phyloP scores from a whole-genome alignment of 2,329 filamentous ascomycete species.

The Cryoendolithus antarcticus region DNA sequence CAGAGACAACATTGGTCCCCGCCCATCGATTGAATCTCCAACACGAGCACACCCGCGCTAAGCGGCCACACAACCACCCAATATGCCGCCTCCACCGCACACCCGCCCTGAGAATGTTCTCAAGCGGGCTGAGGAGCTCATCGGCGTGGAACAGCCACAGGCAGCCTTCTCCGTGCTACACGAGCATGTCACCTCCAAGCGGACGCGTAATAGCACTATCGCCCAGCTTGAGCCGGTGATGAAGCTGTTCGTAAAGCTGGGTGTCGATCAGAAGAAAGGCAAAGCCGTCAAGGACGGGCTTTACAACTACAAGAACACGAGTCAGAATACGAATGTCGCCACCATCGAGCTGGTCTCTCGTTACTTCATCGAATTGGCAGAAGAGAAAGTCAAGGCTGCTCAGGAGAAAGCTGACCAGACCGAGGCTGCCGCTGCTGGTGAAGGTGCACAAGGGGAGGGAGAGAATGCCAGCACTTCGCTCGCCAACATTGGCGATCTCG shows the following conservation, averaged over 20 bases:
- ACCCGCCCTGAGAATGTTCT: slow-evolving; percentile 99
- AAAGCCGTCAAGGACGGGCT: slow-evolving; percentile 97
- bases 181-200: slow-evolving; percentile 98
- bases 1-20: too few relatives aligned
- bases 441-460: slow-evolving; percentile 50
- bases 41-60: too few relatives aligned
- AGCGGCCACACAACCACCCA: slow-evolving; percentile 21
- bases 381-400: slow-evolving; percentile 88
- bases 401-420: slow-evolving; percentile 94
- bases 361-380: slow-evolving; percentile 94
- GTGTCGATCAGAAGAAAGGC: slow-evolving; percentile 93
- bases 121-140: slow-evolving; percentile 96
- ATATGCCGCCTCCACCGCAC: slow-evolving; percentile 88
- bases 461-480: slow-evolving; percentile 69
- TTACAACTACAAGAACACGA: slow-evolving; percentile 99
- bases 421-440: slow-evolving; percentile 72
- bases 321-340: slow-evolving; percentile 94
- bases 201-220: slow-evolving; percentile 94
- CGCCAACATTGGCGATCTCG: slow-evolving; percentile 79
- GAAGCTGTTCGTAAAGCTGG: slow-evolving; percentile 92
- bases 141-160: slow-evolving; percentile 86
- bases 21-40: too few relatives aligned
- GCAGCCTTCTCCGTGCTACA: slow-evolving; percentile 90
- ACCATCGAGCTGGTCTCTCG: slow-evolving; percentile 97
- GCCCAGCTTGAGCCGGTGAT: slow-evolving; percentile 94